Conservation (phyloP, 2,329 filamentous ascomycete genomes). For the Biscogniauxia marginata region DNA sequence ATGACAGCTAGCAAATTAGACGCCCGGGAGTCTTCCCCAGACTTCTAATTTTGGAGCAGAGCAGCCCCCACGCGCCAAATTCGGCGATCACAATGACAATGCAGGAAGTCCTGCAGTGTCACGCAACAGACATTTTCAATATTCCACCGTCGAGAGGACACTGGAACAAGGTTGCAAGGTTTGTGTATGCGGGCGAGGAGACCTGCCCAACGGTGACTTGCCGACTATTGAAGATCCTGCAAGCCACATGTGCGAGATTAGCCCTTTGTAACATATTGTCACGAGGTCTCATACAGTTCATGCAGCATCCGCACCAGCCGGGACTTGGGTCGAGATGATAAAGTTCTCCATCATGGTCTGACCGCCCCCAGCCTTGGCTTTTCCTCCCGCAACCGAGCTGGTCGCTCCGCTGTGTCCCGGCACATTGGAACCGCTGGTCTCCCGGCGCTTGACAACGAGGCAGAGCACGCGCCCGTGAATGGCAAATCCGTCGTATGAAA, state of each 20-base stretch:
- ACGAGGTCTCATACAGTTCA: constrained; percentile 13
- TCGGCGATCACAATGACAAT: not conserved
- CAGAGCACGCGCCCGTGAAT: constrained; percentile 94
- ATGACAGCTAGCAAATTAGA: not conserved
- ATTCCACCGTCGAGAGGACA: not conserved
- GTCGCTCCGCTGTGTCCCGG: constrained; percentile 28
- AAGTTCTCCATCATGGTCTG: constrained; percentile 81
- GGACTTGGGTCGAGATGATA: constrained; percentile 76
- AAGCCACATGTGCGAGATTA: constrained; percentile 18
- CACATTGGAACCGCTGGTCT: constrained; percentile 46
- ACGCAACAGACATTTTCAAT: not conserved
- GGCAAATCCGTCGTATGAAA: constrained; percentile 90
- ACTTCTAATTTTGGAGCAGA: not conserved
- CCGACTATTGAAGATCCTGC: constrained; percentile 4
- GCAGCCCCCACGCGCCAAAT: not conserved
- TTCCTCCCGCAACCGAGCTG: constrained; percentile 30
- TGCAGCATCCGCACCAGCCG: constrained; percentile 37
- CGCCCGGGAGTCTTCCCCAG: not conserved
- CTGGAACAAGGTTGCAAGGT: not conserved
- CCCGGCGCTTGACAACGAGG: constrained; percentile 79
- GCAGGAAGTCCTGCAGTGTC: not conserved
- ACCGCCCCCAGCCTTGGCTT: constrained; percentile 39
- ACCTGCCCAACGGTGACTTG: not conserved
- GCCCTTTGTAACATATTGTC: not conserved
- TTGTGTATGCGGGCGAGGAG: not conserved